Evolutionary conservation across 2,329 filamentous ascomycete genomes (phyloP).

Genomic region (Pseudocercospora pini-densiflorae): DNA sequence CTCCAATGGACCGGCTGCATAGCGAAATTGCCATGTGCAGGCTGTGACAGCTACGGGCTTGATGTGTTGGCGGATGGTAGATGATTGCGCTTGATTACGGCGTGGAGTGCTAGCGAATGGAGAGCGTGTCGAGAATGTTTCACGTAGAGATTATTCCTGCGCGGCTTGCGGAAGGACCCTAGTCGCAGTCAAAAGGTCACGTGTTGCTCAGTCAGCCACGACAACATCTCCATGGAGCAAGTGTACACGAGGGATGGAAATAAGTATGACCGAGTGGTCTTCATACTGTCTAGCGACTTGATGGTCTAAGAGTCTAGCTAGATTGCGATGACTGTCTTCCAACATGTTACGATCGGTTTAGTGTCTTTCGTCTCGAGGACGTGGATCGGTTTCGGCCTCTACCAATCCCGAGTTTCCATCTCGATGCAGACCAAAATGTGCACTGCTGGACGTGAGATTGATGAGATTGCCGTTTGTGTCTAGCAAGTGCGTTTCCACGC

Average conservation of each 20-base stretch:
- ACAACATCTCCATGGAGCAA: not conserved
- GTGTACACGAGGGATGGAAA: not conserved
- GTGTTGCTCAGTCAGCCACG: not conserved
- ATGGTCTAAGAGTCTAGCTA: not conserved
- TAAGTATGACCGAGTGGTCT: not conserved
- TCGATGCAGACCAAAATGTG: slow-evolving; percentile 8
- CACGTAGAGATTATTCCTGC: not conserved
- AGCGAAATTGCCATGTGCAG: slow-evolving; percentile 9
- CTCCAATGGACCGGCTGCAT: not conserved
- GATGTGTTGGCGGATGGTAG: not conserved
- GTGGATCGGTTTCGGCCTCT: slow-evolving; percentile 4
- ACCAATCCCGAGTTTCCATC: slow-evolving; percentile 5
- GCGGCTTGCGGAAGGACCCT: not conserved
- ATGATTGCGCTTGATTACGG: not conserved
- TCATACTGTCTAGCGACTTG: not conserved
- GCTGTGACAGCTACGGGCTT: not conserved
- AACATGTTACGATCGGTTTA: not conserved
- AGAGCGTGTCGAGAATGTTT: not conserved
- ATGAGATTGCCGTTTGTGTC: not conserved
- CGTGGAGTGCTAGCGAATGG: not conserved
- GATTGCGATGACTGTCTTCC: not conserved
- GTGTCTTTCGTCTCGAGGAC: not conserved
- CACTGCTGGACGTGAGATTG: not conserved
- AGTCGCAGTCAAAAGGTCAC: not conserved
- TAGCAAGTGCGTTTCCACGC: slow-evolving; percentile 7